Evolutionary conservation across 805 yeast genomes (phyloP).

Genomic region (Kodamaea jinghongensis): DNA sequence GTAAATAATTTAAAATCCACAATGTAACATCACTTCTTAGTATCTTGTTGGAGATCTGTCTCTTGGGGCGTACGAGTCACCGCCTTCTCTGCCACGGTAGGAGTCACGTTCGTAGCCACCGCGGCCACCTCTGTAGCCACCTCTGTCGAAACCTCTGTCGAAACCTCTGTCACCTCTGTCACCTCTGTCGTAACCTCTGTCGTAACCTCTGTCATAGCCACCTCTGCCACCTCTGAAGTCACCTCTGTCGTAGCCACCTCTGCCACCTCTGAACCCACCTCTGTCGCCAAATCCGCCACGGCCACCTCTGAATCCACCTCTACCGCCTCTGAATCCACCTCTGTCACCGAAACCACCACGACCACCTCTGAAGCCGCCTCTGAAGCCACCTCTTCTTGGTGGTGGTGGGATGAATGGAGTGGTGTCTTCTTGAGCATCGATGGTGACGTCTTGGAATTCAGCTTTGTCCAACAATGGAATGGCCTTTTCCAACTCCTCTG

Average conservation of each 20-base stretch:
- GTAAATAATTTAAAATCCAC: neutral
- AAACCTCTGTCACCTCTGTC: slow-evolving; percentile 36
- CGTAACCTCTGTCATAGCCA: slow-evolving; percentile 33
- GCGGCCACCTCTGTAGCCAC: slow-evolving; percentile 35
- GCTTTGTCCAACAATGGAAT: slow-evolving; percentile 68
- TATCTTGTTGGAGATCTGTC: slow-evolving; percentile 76
- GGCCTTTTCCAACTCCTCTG: slow-evolving; percentile 75
- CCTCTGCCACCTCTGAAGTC: slow-evolving; percentile 35
- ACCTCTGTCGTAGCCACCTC: slow-evolving; percentile 34
- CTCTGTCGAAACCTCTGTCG: slow-evolving; percentile 27
- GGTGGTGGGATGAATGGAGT: slow-evolving; percentile 55
- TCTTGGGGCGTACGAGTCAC: slow-evolving; percentile 40
- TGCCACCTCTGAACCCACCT: slow-evolving; percentile 33
- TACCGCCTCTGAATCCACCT: slow-evolving; percentile 49
- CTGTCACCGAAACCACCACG: slow-evolving; percentile 31
- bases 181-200: slow-evolving; percentile 42
- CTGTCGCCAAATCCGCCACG: slow-evolving; percentile 12
- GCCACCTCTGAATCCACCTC: slow-evolving; percentile 25
- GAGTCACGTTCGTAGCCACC: slow-evolving; percentile 46
- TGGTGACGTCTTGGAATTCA: slow-evolving; percentile 65
- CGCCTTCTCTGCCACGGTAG: slow-evolving; percentile 34
- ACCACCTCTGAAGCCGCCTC: slow-evolving; percentile 41
- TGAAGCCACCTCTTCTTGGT: slow-evolving; percentile 41
- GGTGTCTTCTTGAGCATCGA: slow-evolving; percentile 77
- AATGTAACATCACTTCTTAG: slow-evolving; percentile 23